phyloP scores from a whole-genome alignment of 768 basidiomycete species.

The Pholiota microspora region DNA sequence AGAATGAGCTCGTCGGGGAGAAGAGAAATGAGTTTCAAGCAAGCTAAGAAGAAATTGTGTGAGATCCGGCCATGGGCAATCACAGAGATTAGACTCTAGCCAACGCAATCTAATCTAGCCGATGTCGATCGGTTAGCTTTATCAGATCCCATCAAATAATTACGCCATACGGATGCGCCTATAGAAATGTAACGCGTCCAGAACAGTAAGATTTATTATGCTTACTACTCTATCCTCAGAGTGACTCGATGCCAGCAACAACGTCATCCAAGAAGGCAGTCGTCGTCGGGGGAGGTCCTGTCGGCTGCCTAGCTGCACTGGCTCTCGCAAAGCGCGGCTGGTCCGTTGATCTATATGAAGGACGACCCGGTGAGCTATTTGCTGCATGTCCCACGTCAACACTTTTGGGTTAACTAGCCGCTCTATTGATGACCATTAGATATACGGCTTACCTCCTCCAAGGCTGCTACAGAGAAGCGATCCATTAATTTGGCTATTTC shows the following conservation, averaged over 20 bases:
- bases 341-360: conserved; percentile 78
- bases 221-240: conserved; percentile 10
- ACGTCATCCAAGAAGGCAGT: conserved; percentile 38
- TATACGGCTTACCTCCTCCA: conserved; percentile 70
- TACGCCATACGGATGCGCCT: background rate
- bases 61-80: conserved; percentile 14
- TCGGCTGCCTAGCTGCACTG: conserved; percentile 89
- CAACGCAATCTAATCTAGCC: conserved; percentile 16
- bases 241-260: conserved; percentile 1
- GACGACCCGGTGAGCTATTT: conserved; percentile 59
- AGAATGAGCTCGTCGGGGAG: background rate
- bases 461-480: conserved; percentile 64
- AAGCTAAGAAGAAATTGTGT: background rate
- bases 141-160: conserved; percentile 1
- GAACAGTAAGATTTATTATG: conserved; percentile 2
- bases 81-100: conserved; percentile 19
- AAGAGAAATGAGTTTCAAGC: background rate
- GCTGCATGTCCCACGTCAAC: conserved; percentile 7
- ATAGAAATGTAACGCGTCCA: conserved; percentile 11
- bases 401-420: conserved; percentile 12
- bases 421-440: conserved; percentile 43
- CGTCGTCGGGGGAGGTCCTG: conserved; percentile 88
- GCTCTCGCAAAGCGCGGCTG: conserved; percentile 86
- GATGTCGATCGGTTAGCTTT: conserved; percentile 10
- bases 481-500: conserved; percentile 98